Evolutionary conservation across 768 basidiomycete genomes (phyloP).

Genomic region (Trametes cubensis): DNA sequence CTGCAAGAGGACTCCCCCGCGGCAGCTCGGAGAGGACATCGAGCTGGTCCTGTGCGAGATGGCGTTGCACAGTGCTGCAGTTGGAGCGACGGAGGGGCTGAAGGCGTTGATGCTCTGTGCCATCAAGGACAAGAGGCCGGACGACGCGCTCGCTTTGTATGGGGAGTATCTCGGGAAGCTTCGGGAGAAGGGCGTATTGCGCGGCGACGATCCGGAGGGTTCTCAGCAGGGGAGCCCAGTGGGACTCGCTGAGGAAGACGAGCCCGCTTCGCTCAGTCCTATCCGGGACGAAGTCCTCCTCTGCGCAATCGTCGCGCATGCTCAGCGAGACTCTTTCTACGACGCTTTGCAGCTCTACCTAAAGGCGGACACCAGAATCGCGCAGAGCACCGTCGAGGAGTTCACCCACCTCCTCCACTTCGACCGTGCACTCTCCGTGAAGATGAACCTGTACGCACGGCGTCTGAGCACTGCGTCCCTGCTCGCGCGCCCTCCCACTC

Average conservation of each 20-base stretch:
- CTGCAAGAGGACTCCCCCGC: slow-evolving; percentile 1
- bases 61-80: slow-evolving; percentile 50
- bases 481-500: slow-evolving; percentile 50
- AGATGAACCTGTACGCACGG: slow-evolving; percentile 47
- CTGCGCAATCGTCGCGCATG: slow-evolving; percentile 61
- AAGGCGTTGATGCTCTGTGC: slow-evolving; percentile 19
- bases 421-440: slow-evolving; percentile 41
- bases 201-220: not conserved
- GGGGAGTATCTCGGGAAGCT: slow-evolving; percentile 25
- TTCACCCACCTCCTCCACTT: slow-evolving; percentile 45
- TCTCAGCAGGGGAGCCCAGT: not conserved
- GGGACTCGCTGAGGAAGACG: slow-evolving; percentile 1
- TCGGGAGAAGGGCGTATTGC: slow-evolving; percentile 25
- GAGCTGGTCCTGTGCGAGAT: slow-evolving; percentile 45
- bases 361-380: slow-evolving; percentile 41
- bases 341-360: slow-evolving; percentile 52
- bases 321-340: slow-evolving; percentile 59
- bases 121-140: slow-evolving; percentile 27
- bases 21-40: slow-evolving; percentile 30
- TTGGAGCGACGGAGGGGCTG: slow-evolving; percentile 45
- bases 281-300: slow-evolving; percentile 44
- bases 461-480: slow-evolving; percentile 55
- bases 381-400: slow-evolving; percentile 36
- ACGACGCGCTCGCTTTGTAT: slow-evolving; percentile 18
- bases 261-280: not conserved